Conservation (phyloP, 768 basidiomycete genomes). For the Suillus paluster region DNA sequence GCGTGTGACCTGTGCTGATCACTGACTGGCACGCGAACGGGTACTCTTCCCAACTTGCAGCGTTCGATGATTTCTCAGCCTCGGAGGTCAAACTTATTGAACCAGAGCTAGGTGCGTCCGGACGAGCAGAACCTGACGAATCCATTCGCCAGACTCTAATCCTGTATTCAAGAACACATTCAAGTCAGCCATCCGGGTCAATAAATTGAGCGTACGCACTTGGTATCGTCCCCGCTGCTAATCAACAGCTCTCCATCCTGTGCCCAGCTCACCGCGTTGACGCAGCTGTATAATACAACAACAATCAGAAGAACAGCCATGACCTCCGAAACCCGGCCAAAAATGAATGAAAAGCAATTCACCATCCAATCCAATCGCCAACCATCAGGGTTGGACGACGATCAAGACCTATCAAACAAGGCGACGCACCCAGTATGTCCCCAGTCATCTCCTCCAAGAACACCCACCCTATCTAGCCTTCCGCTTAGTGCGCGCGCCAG, state of each 20-base stretch:
- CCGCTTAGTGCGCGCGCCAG: constrained; percentile 22
- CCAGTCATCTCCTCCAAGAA: constrained; percentile 60
- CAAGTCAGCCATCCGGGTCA: not conserved
- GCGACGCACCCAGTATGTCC: constrained; percentile 72
- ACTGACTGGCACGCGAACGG: constrained; percentile 68
- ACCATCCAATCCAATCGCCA: not conserved
- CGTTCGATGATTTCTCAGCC: constrained; percentile 25
- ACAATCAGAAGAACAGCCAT: not conserved
- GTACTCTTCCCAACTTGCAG: constrained; percentile 43
- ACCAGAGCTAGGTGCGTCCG: not conserved
- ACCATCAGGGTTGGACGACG: not conserved
- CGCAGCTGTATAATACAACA: constrained; percentile 52
- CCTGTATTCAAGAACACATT: constrained; percentile 37
- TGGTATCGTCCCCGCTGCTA: constrained; percentile 76
- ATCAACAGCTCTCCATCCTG: constrained; percentile 65
- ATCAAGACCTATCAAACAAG: not conserved
- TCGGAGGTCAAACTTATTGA: not conserved
- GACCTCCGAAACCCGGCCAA: not conserved
- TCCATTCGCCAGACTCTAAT: constrained; percentile 83
- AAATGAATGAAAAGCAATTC: constrained; percentile 2
- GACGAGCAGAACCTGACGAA: constrained; percentile 21
- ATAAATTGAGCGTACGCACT: constrained; percentile 41
- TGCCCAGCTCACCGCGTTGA: constrained; percentile 80
- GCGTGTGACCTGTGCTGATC: constrained; percentile 79
- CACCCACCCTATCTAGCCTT: constrained; percentile 67